Base-by-base conservation (phyloP, 176 grass and related monocot genomes). In the Rhynchospora breviuscula region DNA sequence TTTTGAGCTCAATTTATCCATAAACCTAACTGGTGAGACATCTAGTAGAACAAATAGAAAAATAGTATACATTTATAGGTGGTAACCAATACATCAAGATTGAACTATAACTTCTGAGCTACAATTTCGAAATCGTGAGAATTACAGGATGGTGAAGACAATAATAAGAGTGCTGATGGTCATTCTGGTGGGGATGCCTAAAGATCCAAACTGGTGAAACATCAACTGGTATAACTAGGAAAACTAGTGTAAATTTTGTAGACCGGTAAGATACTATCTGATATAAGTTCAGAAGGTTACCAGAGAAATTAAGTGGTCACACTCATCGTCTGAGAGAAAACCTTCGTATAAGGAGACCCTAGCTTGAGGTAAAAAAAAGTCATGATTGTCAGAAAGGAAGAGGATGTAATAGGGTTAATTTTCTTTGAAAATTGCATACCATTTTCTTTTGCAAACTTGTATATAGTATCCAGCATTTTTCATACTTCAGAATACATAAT, bases 331-430 rank as follows among this genome's bases (percentile, higher is more conserved):
- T 51, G 90, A 86, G 80, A 94, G 90, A 89, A 98, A 92, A 88
- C 86, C 90, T 94, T 98, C 87, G 89, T 93, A 98, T 81, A 94
- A 89, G 81, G 94, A 98, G 83, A 98, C 84, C 95, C 92, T 94
- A 92, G 87, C 80, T 88, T 90, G 87, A 90, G 85, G 80, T 72
- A 88, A 94, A 89, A 88, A 82, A 52, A 84, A 72, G 54, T 80
- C 66, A 72, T 81, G 77, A 29, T 79, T 84, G 82, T 89, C 54
- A 83, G 48, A 75, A 85, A 87, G 90, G 79, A 44, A 87, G 68
- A 43, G 7, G 13, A 44, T 73, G 9, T 13, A 73, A 47, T 49
- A 22, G 17, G 44, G 7, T 48, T 10, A 73, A 10, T 49, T 73
- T 72, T 22, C 48, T 12, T 1, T 22, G 69, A n/a, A 73, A 48